Evolutionary conservation across 768 basidiomycete genomes (phyloP).

Genomic region (Filobasidium wieringae): DNA sequence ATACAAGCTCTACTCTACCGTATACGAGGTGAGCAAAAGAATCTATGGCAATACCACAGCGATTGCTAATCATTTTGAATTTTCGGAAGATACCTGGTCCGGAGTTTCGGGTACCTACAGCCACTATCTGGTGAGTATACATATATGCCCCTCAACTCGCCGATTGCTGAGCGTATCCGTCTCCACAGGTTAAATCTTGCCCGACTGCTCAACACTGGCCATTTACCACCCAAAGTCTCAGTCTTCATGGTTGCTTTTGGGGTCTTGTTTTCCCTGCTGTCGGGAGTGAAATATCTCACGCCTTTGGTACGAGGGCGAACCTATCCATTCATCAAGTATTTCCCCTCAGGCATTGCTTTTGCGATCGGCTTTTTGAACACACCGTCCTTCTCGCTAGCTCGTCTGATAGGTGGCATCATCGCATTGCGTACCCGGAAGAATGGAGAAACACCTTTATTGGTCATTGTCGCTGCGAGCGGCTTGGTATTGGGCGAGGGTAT

Average conservation of each 20-base stretch:
- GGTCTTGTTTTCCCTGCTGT: slow-evolving; percentile 54
- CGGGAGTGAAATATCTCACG: slow-evolving; percentile 48
- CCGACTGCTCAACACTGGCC: slow-evolving; percentile 49
- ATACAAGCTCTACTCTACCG: slow-evolving; percentile 72
- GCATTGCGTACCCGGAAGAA: slow-evolving; percentile 46
- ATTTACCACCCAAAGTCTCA: slow-evolving; percentile 62
- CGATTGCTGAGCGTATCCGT: not conserved
- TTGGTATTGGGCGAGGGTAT: slow-evolving; percentile 94
- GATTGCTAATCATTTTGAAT: not conserved
- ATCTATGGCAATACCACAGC: not conserved
- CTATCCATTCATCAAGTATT: slow-evolving; percentile 46
- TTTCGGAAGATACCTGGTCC: slow-evolving; percentile 73
- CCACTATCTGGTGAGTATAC: slow-evolving; percentile 67
- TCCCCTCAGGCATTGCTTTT: slow-evolving; percentile 87
- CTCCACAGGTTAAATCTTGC: slow-evolving; percentile 44
- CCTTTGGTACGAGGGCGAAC: slow-evolving; percentile 6
- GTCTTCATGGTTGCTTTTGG: slow-evolving; percentile 73
- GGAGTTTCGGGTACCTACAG: slow-evolving; percentile 89
- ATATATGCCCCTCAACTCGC: not conserved
- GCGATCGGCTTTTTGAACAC: slow-evolving; percentile 94
- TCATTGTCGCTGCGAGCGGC: slow-evolving; percentile 83
- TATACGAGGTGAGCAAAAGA: slow-evolving; percentile 48
- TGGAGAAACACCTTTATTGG: slow-evolving; percentile 30
- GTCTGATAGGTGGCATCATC: slow-evolving; percentile 72
- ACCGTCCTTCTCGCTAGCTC: slow-evolving; percentile 83